Evolutionary conservation across 768 basidiomycete genomes (phyloP).

Genomic region (Russula sp.): DNA sequence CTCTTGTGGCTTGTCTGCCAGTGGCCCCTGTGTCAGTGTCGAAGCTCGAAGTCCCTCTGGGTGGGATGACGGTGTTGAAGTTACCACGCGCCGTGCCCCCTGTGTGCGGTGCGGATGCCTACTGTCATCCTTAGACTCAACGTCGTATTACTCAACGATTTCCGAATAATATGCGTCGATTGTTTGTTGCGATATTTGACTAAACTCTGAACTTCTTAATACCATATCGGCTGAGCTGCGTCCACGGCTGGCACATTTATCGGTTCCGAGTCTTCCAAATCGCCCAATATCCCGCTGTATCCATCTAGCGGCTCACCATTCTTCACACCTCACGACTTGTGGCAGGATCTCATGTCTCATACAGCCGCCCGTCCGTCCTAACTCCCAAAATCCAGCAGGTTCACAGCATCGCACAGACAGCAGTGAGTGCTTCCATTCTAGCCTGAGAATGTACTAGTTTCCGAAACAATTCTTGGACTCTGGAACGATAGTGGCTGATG

Average conservation of each 20-base stretch:
- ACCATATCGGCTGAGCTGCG: neutral
- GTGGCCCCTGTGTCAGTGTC: no score
- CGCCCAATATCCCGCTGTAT: no score
- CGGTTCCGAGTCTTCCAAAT: neutral
- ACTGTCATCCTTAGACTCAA: no score
- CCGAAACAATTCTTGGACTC: no score
- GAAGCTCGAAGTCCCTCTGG: no score
- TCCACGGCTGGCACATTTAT: neutral
- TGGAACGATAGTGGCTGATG: neutral
- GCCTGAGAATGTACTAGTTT: neutral
- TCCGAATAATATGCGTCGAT: neutral
- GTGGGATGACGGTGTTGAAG: no score
- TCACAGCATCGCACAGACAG: no score
- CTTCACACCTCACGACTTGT: neutral
- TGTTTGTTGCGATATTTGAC: neutral
- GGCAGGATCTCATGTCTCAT: neutral
- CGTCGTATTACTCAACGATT: no score
- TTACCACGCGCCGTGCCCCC: neutral
- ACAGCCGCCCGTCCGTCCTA: neutral
- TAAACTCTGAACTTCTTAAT: neutral
- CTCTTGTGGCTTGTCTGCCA: no score
- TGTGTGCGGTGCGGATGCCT: no score
- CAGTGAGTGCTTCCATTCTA: neutral
- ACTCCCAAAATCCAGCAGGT: neutral
- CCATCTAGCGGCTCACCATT: no score